These are phyloP conservation scores for Lentinula sp. DNA, from an alignment of 768 basidiomycete species.

Conservation along the genomic window DNA sequence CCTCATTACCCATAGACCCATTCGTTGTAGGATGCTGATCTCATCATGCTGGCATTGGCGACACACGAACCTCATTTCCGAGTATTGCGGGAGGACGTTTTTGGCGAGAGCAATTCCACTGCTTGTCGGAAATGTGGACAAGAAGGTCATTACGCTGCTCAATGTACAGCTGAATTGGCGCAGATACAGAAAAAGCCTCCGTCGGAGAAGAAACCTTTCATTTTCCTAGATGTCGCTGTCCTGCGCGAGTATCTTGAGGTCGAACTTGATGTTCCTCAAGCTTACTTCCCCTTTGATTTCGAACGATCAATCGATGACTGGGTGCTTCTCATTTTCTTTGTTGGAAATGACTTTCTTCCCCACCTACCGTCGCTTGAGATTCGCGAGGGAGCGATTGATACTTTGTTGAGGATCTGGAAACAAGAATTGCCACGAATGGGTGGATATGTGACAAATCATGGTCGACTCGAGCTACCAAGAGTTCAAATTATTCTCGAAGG, in stretches of 20 bases:
- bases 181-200: slow-evolving; percentile 62
- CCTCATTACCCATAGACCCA: slow-evolving; percentile 2
- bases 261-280: slow-evolving; percentile 79
- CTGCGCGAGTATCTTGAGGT: slow-evolving; percentile 97
- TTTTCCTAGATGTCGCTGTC: slow-evolving; percentile 95
- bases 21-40: slow-evolving; percentile 82
- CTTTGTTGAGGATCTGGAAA: slow-evolving; percentile 93
- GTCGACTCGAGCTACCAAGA: slow-evolving; percentile 76
- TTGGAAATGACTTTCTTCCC: slow-evolving; percentile 98
- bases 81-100: slow-evolving; percentile 97
- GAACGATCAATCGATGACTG: slow-evolving; percentile 99
- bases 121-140: slow-evolving; percentile 93
- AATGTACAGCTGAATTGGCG: slow-evolving; percentile 81
- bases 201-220: slow-evolving; percentile 90
- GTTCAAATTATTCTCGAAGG: slow-evolving; percentile 95
- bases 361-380: slow-evolving; percentile 98
- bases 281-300: slow-evolving; percentile 83
- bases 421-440: slow-evolving; percentile 92
- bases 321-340: slow-evolving; percentile 99
- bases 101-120: slow-evolving; percentile 71
- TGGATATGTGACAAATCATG: slow-evolving; percentile 93
- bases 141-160: slow-evolving; percentile 91
- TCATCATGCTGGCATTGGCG: slow-evolving; percentile 97
- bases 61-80: slow-evolving; percentile 99
- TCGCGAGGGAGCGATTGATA: slow-evolving; percentile 98